Evolutionary conservation across 208 protist genomes (phyloP), one percentile per base, ranked within the genome.

Genomic region (Kentomonas sorsogonicus): DNA sequence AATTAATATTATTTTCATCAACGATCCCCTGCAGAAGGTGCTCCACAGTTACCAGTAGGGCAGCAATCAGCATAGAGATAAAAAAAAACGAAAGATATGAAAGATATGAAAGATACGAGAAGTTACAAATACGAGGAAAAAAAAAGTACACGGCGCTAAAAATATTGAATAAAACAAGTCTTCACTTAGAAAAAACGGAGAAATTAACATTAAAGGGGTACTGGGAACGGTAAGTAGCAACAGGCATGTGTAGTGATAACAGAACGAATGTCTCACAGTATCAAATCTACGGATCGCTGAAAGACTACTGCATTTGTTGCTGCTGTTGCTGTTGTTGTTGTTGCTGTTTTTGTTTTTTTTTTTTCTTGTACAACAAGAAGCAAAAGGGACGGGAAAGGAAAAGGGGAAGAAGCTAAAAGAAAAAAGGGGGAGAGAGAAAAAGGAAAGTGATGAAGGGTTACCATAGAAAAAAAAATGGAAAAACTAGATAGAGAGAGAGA

Each of bases 401-500:
- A 52, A 52, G 22, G 43, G 40, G 38, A 27, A 50, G 39, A 41
- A 11, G 55, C 3, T n/a, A 29, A 13, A 58, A 46, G 27, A 54
- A 46, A 4, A 60, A 43, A 23, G 25, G 23, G 27, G 18, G 3
- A 45, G 13, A 36, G 44, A 48, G 27, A 44, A 50, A 6, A 48
- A 40, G 27, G 10, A 45, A 40, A 23, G 15, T 48, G n/a, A n/a
- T n/a, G n/a, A n/a, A n/a, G n/a, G n/a, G n/a, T n/a, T n/a, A n/a
- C n/a, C n/a, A n/a, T n/a, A n/a, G n/a, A n/a, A n/a, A 41, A 56
- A 30, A 9, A 11, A 68, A 54, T 3, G n/a, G 16, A 18, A 30
- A 53, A 52, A 39, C 55, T 27, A 45, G 26, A 68, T 16, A 40
- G 25, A 33, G 22, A 40, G 47, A 58, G 30, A 60, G 27, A 38